A percentile compares a stretch with the other conserved stretches of the same genome.
These are phyloP conservation scores for Scytalidium lignicola DNA, from an alignment of 2,329 filamentous ascomycete genomes.

Conservation along the genomic window DNA sequence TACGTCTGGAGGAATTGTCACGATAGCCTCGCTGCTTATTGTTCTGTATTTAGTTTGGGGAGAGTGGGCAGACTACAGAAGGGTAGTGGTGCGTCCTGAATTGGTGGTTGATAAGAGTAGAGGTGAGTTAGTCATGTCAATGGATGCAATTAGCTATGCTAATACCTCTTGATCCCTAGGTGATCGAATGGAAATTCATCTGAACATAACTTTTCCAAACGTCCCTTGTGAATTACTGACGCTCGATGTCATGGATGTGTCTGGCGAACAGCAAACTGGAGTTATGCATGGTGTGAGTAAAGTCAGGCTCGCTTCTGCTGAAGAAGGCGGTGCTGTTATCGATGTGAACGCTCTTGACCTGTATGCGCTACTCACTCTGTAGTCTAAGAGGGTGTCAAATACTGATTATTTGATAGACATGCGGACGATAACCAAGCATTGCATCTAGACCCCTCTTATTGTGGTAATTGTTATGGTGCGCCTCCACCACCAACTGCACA, in stretches of 20 bases:
- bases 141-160: constrained; percentile 3
- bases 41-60: constrained; percentile 87
- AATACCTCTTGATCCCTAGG: constrained; percentile 43
- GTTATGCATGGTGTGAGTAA: constrained; percentile 91
- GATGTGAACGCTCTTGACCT: constrained; percentile 64
- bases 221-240: constrained; percentile 94
- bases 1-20: constrained; percentile 91
- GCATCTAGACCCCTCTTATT: constrained; percentile 89
- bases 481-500: constrained; percentile 61
- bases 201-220: constrained; percentile 93
- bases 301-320: constrained; percentile 68
- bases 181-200: constrained; percentile 98
- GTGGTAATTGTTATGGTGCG: constrained; percentile 89
- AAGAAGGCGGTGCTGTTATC: constrained; percentile 72
- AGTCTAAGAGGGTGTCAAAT: constrained; percentile 6
- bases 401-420: constrained; percentile 43
- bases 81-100: constrained; percentile 82
- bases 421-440: constrained; percentile 59
- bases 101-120: constrained; percentile 93
- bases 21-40: constrained; percentile 81
- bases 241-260: constrained; percentile 98
- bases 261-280: constrained; percentile 91
- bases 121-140: constrained; percentile 48
- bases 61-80: constrained; percentile 92
- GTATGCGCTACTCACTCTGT: constrained; percentile 37